Evolutionary conservation across 2,329 filamentous ascomycete genomes (phyloP), one percentile per base, ranked within the genome.

Genomic region (Ustulina deusta): DNA sequence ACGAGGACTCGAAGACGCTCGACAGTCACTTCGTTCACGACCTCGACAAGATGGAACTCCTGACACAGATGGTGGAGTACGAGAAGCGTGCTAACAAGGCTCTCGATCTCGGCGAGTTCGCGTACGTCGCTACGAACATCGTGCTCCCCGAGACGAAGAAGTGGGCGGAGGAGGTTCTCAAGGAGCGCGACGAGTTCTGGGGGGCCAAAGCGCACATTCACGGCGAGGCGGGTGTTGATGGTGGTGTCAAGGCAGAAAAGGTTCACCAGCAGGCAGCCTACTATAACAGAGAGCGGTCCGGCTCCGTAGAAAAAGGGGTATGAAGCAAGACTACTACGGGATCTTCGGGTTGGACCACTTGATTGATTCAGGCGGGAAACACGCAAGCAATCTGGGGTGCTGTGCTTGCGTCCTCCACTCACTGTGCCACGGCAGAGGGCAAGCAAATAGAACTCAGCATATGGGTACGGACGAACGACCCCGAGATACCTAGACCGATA

Each of bases 21-120:
- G 95, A 99, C 78, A 93, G 91, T 73, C 85, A 90, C 69, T 98
- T 95, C 71, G 96, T 99, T 49, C 96, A 99, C 79, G 96, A 99
- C 79, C 89, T 99, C 66, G 96, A 99, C 82, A 98, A 98, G 89
- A 90, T 99, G 79, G 96, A 99, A 83, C 83, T 99, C 72, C 82
- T 99, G 69, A 83, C 97, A 76, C 96, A 99, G 83, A 97, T 97
- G 92, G 84, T 97, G 34, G 96, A 99, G 80, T 99, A 99, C 77
- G 96, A 99, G 86, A 90, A 91, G 74, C 82, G 85, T 13, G 84
- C 88, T 57, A 81, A 89, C 63, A 88, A 88, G 32, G 81, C 83
- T 70, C 79, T 93, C 44, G 93, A 98, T 79, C 82, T 99, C 58
- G 89, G 91, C 60, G 96, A 99, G 82, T 98, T 99, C 74, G 87